phyloP scores from a whole-genome alignment of 495 filamentous ascomycete genomes.

The Aspergillus bertholletiae region DNA sequence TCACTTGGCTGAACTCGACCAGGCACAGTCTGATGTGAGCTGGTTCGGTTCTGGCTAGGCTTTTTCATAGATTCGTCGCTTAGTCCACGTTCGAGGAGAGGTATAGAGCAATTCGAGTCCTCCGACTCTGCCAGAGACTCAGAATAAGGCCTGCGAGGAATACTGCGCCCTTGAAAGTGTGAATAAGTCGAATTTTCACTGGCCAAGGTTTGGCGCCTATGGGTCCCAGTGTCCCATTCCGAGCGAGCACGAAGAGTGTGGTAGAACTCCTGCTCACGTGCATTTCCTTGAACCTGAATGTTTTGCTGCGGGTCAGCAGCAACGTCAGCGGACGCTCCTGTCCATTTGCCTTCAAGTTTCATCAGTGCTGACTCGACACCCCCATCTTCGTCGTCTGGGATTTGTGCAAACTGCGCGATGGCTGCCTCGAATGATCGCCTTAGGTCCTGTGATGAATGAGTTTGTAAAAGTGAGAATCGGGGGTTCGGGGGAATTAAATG shows the following conservation, averaged over 20 bases:
- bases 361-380: constrained; percentile 87
- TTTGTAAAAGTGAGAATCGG: constrained; percentile 63
- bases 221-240: constrained; percentile 15
- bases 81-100: constrained; percentile 69
- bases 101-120: constrained; percentile 73
- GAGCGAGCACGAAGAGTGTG: not conserved
- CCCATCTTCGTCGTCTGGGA: constrained; percentile 92
- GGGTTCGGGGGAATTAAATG: constrained; percentile 39
- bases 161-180: constrained; percentile 25
- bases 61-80: constrained; percentile 54
- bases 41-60: constrained; percentile 15
- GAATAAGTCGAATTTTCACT: constrained; percentile 28
- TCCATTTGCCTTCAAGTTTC: constrained; percentile 87
- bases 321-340: constrained; percentile 2
- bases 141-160: constrained; percentile 33
- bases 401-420: constrained; percentile 80
- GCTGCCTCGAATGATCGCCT: constrained; percentile 87
- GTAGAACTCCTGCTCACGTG: constrained; percentile 6
- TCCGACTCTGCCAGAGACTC: constrained; percentile 51
- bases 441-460: constrained; percentile 72
- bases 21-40: not conserved
- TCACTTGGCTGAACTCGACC: constrained; percentile 22
- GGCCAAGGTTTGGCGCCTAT: constrained; percentile 23
- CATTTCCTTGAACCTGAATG: not conserved
- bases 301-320: not conserved